Evolutionary conservation across 1,284 basidiomycete species (phyloP).

Genomic region (Rhodotorula mucilaginosa): DNA sequence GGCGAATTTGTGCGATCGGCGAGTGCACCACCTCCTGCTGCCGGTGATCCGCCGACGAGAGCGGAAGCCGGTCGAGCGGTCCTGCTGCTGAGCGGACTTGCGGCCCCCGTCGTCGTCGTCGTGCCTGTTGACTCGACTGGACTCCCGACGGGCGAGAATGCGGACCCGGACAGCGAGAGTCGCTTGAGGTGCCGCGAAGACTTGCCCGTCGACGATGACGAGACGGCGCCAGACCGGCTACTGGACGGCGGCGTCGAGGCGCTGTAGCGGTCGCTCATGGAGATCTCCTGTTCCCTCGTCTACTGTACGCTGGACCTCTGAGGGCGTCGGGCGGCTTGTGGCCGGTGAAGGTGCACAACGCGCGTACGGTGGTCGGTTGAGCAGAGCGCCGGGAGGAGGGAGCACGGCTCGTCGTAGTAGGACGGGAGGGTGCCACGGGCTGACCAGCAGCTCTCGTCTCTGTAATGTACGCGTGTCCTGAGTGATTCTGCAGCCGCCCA

Average conservation of each 20-base stretch:
- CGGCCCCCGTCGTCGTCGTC: background rate
- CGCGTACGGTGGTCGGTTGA: no score
- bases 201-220: background rate
- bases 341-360: no score
- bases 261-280: background rate
- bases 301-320: no score
- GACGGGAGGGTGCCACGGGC: no score
- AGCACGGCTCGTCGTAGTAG: no score
- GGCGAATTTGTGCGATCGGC: background rate
- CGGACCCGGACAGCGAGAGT: slow-evolving; percentile 14
- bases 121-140: background rate
- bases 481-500: no score
- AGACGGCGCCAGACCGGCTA: background rate
- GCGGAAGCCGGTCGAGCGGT: no score
- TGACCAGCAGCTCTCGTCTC: no score
- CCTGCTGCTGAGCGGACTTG: background rate
- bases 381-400: no score
- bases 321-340: no score
- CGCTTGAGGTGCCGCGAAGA: slow-evolving; percentile 27
- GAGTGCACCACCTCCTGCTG: background rate
- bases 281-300: background rate
- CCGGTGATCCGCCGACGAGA: no score
- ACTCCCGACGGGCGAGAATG: background rate
- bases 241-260: background rate
- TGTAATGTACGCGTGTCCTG: no score